Base-by-base conservation (phyloP, 2,329 filamentous ascomycete species). In the Monilinia polystroma region DNA sequence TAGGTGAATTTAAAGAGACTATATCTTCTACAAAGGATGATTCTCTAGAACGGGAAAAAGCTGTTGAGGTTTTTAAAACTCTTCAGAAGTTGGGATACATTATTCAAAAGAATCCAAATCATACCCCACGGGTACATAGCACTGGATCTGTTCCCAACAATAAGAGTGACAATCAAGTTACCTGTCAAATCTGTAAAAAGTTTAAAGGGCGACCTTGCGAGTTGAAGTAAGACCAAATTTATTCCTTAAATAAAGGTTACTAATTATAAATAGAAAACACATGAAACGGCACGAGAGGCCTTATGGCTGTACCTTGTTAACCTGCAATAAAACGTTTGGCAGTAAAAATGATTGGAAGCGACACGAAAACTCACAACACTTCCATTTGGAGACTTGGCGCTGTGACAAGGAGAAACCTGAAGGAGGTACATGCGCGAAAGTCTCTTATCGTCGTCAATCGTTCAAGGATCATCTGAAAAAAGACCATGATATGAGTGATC, bases 341-440 rank as follows among this genome's bases (percentile, higher is more conserved):
- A 93, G 90, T 77, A 96, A 97, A 75, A 93, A 92, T 68, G 93
- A 97, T 77, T 97, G 87, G 93, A 96, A 96, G 76, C 87, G 93
- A 1, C 93, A 97, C 74, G 94, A 97, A 74, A 90, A 87, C 70
- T 87, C 85, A 20, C 90, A 94, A 73, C 93, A 97, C 76, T 87
- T 85, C 68, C 85, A 90, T 67, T 77, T 85, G 7, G 89, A 93
- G 73, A 83, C 83, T 58, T 97, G 90, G 87, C 85, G 85, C 41
- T 97, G 93, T 75, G 81, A 84, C 41, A 77, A 83, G 41, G 72
- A 76, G 51, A 72, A 70, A 6, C 57, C 71, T 10, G 70, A 68
- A 54, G 71, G 70, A 12, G 73, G 77, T 2, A 69, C 70, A 3
- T 95, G 91, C 72, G 82, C 80, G 11, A 84, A 82, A 68, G 78